These are phyloP conservation scores for Trypanosoma caninum DNA, from an alignment of 208 protist species.

Conservation along the genomic window DNA sequence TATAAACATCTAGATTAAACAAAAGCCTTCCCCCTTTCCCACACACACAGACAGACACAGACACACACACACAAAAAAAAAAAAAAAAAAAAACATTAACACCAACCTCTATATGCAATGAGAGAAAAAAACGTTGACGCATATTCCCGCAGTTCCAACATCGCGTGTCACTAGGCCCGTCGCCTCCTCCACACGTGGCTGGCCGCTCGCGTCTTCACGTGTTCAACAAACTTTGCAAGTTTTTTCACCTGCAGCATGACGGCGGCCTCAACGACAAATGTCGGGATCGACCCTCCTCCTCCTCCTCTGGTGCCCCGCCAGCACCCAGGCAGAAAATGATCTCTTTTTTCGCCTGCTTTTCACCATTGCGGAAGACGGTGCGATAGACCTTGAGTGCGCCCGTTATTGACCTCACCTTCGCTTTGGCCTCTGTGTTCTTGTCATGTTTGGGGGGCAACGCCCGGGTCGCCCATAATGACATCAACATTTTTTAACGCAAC, in stretches of 20 bases:
- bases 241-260: constrained; percentile 26
- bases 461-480: constrained; percentile 24
- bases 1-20: background rate
- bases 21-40: background rate
- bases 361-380: constrained; percentile 30
- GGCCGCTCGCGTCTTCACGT: background rate
- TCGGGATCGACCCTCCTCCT: constrained; percentile 24
- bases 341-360: constrained; percentile 34
- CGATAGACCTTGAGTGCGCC: constrained; percentile 11
- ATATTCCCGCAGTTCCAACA: too few relatives aligned
- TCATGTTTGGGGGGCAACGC: constrained; percentile 19
- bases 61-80: background rate
- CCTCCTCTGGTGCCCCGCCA: constrained; percentile 37
- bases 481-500: constrained; percentile 29
- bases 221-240: constrained; percentile 6
- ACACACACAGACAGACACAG: background rate
- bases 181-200: background rate
- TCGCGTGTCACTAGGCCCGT: too few relatives aligned
- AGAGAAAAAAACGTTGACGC: too few relatives aligned
- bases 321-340: too few relatives aligned
- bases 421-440: constrained; percentile 13
- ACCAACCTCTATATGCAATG: too few relatives aligned
- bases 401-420: constrained; percentile 12
- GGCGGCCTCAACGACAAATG: constrained; percentile 9
- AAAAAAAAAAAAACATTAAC: too few relatives aligned